phyloP scores from a whole-genome alignment of 83 land plant species.

The Diphasiastrum complanatum region DNA sequence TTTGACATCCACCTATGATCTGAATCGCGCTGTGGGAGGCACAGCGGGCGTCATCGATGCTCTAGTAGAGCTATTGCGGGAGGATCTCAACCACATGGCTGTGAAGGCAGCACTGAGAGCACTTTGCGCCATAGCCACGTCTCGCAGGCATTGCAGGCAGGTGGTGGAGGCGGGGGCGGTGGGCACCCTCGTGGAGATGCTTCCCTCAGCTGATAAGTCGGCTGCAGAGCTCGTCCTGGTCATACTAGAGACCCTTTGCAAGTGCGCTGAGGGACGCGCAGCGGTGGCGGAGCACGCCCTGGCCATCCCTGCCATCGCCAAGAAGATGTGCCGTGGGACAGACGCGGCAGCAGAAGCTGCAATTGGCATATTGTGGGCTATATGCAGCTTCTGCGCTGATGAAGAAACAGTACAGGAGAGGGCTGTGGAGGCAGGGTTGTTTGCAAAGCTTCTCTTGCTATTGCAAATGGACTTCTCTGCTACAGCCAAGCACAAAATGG shows the following conservation, averaged over 20 bases:
- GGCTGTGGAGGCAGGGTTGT: slow-evolving; percentile 30
- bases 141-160: slow-evolving; percentile 17
- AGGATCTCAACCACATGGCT: not conserved
- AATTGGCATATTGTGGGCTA: slow-evolving; percentile 55
- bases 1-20: not conserved
- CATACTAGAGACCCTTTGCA: slow-evolving; percentile 40
- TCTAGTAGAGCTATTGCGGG: not conserved
- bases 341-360: slow-evolving; percentile 47
- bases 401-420: slow-evolving; percentile 30
- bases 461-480: slow-evolving; percentile 60
- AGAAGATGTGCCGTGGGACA: slow-evolving; percentile 45
- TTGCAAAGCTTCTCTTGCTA: slow-evolving; percentile 48
- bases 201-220: slow-evolving; percentile 14
- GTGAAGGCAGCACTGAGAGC: slow-evolving; percentile 30
- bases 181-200: slow-evolving; percentile 18
- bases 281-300: slow-evolving; percentile 31
- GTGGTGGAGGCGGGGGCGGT: slow-evolving; percentile 34
- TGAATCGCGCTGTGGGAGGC: not conserved
- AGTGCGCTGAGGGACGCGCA: slow-evolving; percentile 43
- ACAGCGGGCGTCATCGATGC: not conserved
- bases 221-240: slow-evolving; percentile 37
- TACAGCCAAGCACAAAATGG: slow-evolving; percentile 40
- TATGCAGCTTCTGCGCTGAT: slow-evolving; percentile 43
- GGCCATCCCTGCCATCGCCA: slow-evolving; percentile 32
- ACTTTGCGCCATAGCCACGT: slow-evolving; percentile 19